phyloP scores from a whole-genome alignment of 768 basidiomycete genomes.

The Suillus placidus region DNA sequence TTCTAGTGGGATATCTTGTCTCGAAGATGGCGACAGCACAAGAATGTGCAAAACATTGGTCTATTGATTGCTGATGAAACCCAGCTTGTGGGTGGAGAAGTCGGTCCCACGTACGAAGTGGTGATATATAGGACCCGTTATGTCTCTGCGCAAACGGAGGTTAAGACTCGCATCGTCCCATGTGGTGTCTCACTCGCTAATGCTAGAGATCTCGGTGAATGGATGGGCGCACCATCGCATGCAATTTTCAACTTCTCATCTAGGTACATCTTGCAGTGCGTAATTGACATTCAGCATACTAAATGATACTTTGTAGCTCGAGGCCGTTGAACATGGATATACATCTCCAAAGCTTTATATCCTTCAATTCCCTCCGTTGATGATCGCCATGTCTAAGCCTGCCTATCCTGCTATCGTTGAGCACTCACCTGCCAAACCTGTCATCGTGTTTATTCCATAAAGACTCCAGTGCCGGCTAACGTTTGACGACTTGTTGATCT shows the following conservation, averaged over 20 bases:
- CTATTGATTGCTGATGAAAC: constrained; percentile 94
- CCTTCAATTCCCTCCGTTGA: constrained; percentile 97
- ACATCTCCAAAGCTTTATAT: constrained; percentile 93
- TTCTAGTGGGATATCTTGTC: constrained; percentile 92
- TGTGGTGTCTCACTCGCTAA: constrained; percentile 96
- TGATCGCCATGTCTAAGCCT: constrained; percentile 99
- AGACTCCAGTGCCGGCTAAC: constrained; percentile 93
- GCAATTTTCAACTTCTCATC: constrained; percentile 98
- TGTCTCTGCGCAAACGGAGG: constrained; percentile 90
- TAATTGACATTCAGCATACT: background rate
- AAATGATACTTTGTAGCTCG: constrained; percentile 53
- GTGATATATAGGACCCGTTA: constrained; percentile 96
- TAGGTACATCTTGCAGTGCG: constrained; percentile 47
- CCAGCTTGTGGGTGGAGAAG: constrained; percentile 91
- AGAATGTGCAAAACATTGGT: constrained; percentile 93
- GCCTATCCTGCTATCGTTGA: constrained; percentile 93
- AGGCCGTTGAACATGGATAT: constrained; percentile 98
- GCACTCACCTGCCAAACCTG: constrained; percentile 81
- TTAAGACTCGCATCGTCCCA: constrained; percentile 92
- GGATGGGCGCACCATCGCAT: constrained; percentile 94
- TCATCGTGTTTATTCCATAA: constrained; percentile 91
- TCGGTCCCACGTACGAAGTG: constrained; percentile 97
- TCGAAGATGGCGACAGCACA: constrained; percentile 93
- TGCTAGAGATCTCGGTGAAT: constrained; percentile 93
- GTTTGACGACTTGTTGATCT: constrained; percentile 86